Conservation (phyloP, 2,329 filamentous ascomycete genomes). For the Xylaria sp. region DNA sequence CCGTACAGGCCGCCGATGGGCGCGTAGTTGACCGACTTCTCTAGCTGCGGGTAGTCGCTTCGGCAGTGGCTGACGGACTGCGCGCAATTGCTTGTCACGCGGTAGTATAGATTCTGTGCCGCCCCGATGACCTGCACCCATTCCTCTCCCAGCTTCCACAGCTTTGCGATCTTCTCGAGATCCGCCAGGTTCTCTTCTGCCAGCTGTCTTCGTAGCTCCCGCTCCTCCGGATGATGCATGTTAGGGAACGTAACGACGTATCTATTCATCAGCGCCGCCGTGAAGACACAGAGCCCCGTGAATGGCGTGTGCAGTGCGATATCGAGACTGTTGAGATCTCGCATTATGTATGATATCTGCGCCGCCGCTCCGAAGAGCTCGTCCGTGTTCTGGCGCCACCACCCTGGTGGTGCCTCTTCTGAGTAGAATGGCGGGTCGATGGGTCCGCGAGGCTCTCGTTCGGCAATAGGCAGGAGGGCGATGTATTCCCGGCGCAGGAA, state of each 20-base stretch:
- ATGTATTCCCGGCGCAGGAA: slow-evolving; percentile 35
- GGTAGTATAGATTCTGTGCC: slow-evolving; percentile 32
- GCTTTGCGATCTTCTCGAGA: slow-evolving; percentile 31
- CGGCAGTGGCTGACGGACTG: slow-evolving; percentile 26
- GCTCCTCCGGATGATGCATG: slow-evolving; percentile 29
- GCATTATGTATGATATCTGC: slow-evolving; percentile 37
- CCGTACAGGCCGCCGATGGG: slow-evolving; percentile 30
- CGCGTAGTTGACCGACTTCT: slow-evolving; percentile 35
- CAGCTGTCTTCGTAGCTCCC: slow-evolving; percentile 26
- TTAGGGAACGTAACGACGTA: slow-evolving; percentile 35
- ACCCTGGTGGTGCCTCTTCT: slow-evolving; percentile 32
- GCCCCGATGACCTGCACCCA: slow-evolving; percentile 35
- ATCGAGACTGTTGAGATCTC: slow-evolving; percentile 33
- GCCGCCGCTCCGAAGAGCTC: slow-evolving; percentile 35
- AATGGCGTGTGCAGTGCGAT: slow-evolving; percentile 37
- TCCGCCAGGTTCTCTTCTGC: slow-evolving; percentile 34
- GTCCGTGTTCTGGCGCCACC: slow-evolving; percentile 36
- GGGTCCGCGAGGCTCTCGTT: slow-evolving; percentile 34
- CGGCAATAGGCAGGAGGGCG: slow-evolving; percentile 31
- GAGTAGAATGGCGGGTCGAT: slow-evolving; percentile 34
- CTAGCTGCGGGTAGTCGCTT: slow-evolving; percentile 32
- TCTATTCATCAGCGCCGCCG: slow-evolving; percentile 34
- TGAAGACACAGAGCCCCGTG: slow-evolving; percentile 37
- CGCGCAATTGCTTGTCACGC: slow-evolving; percentile 25
- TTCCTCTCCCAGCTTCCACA: slow-evolving; percentile 35